Evolutionary conservation across 257 asterid genomes (phyloP).

Genomic region (Asclepias syriaca): DNA sequence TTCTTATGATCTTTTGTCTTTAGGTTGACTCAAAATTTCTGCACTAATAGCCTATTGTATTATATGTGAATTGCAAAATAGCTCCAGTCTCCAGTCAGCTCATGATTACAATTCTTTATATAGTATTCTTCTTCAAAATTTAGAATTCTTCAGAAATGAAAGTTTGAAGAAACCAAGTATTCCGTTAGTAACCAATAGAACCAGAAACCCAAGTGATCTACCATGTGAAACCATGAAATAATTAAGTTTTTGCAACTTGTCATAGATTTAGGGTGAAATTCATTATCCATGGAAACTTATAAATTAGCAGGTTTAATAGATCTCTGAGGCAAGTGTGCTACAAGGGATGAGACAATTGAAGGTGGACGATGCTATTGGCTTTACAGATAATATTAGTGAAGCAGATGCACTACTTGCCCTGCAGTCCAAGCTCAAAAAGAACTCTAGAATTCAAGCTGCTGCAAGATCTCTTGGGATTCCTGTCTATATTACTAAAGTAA

Average conservation of each 20-base stretch:
- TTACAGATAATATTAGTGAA: constrained; percentile 89
- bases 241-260: not conserved
- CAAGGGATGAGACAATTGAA: constrained; percentile 80
- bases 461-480: constrained; percentile 88
- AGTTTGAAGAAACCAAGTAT: not conserved
- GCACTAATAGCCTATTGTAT: not conserved
- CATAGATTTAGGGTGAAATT: constrained; percentile 22
- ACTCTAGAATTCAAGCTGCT: constrained; percentile 90
- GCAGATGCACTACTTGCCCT: constrained; percentile 82
- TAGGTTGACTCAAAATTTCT: not conserved
- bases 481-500: constrained; percentile 68
- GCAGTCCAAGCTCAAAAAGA: constrained; percentile 89
- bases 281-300: constrained; percentile 35
- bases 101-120: not conserved
- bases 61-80: not conserved
- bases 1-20: not conserved
- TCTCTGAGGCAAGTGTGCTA: constrained; percentile 68
- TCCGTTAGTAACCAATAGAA: not conserved
- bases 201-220: not conserved
- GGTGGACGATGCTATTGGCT: constrained; percentile 47
- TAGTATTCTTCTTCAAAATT: not conserved
- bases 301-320: constrained; percentile 60
- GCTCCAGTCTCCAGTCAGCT: not conserved
- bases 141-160: not conserved
- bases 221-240: not conserved